Base-by-base conservation (phyloP, 2,329 filamentous ascomycete species). In the Celoporthe dispersa region DNA sequence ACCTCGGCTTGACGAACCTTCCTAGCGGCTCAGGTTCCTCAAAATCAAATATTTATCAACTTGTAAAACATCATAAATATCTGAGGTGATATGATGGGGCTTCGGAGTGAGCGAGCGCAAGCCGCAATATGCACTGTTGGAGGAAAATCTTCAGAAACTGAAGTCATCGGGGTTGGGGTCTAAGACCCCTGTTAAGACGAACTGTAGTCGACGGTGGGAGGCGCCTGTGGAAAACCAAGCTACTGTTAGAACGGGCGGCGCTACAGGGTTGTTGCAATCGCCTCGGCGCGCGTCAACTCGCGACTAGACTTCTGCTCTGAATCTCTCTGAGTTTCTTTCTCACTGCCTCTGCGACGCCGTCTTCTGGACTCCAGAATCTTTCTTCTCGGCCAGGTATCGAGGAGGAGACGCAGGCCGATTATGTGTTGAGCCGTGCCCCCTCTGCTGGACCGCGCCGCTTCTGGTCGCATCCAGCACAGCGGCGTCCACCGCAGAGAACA, bases 341-440 rank as follows among this genome's bases (percentile, higher is more conserved):
- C 57, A 60, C 19, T 22, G 14, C 4, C 57, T 37, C 19, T 31
- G 31, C 31, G 57, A 12, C 2, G 8, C 2, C 28, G 5, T 37
- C 31, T 19, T 37, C 33, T 35, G 57, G 22, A 8, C 11, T 4
- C 6, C 25, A 25, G 37, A 25, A 12, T 19, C 31, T 12, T 25
- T 4, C 37, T 11, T 57, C 7, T 41, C n/a, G 60, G 19, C 19
- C 11, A n/a, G n/a, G n/a, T 5, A 33, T 33, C 25, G 41, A 51
- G 22, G 55, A 39, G 39, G 62, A 48, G 25, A 25, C 37, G 28
- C 39, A 25, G 51, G 35, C 28, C 51, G 28, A 64, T 37, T 51
- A 71, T 71, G 70, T 63, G 51, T 60, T 69, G 51, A 71, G 28
- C 33, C 37, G 59, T 31, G 39, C 22, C 41, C 31, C 62, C 61